phyloP scores from a whole-genome alignment of 371 early-diverging fungal genomes.

The Nematocida ausubeli region DNA sequence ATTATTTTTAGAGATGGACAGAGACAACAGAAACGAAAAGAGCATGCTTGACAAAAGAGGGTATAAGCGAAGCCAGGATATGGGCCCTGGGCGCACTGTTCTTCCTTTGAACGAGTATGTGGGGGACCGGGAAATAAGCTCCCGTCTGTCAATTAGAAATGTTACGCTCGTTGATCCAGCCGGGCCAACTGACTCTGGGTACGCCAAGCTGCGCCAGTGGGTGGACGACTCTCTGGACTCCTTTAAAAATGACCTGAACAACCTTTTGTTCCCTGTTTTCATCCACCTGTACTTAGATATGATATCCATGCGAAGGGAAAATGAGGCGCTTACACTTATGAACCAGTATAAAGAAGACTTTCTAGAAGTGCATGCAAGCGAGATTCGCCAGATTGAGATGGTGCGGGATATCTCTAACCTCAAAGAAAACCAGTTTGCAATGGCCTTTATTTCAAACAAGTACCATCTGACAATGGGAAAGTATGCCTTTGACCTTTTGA shows the following conservation, averaged over 20 bases:
- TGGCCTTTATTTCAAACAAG: constrained; percentile 76
- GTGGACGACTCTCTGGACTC: constrained; percentile 83
- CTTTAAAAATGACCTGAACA: constrained; percentile 73
- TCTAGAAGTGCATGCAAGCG: constrained; percentile 71
- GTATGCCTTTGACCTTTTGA: constrained; percentile 82
- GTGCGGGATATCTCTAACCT: constrained; percentile 75
- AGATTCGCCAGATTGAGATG: constrained; percentile 68
- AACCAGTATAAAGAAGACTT: constrained; percentile 74
- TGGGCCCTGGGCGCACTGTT: constrained; percentile 5
- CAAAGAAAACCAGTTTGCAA: constrained; percentile 75
- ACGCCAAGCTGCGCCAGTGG: constrained; percentile 78
- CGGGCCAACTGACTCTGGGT: constrained; percentile 66
- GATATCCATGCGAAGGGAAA: constrained; percentile 67
- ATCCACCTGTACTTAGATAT: constrained; percentile 86
- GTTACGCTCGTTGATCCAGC: not conserved
- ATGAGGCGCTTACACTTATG: constrained; percentile 74
- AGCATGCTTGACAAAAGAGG: constrained; percentile 45
- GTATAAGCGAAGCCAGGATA: constrained; percentile 19
- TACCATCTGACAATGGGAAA: constrained; percentile 80
- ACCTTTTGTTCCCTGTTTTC: constrained; percentile 83
- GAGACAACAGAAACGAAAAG: constrained; percentile 22
- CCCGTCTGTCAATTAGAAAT: constrained; percentile 43
- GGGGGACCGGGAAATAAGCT: constrained; percentile 24
- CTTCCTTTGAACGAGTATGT: constrained; percentile 43
- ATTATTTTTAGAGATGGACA: constrained; percentile 18